Evolutionary conservation across 768 basidiomycete genomes (phyloP).

Genomic region (Mrakia hoshinonis): DNA sequence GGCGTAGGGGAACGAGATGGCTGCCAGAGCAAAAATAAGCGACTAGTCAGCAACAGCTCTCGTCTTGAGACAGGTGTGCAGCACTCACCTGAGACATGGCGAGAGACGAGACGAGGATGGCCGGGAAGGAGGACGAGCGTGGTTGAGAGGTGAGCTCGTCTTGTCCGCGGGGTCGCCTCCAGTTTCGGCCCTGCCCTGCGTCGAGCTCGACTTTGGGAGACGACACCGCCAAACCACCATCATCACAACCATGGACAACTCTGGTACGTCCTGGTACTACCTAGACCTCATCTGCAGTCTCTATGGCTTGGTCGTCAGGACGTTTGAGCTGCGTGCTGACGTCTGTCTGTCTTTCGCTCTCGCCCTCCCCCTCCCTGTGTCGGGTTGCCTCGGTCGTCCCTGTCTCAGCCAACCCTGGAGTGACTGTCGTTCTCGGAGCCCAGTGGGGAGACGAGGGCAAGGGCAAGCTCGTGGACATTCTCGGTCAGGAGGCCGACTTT

Average conservation of each 20-base stretch:
- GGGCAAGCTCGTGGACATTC: constrained; percentile 86
- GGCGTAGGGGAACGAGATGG: not conserved
- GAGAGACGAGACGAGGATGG: too few relatives aligned
- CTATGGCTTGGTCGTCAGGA: not conserved
- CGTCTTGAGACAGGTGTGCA: not conserved
- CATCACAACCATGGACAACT: not conserved
- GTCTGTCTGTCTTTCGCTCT: too few relatives aligned
- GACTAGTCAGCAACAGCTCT: not conserved
- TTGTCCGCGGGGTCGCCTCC: not conserved
- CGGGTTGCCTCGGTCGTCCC: not conserved
- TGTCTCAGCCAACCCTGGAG: constrained; percentile 11
- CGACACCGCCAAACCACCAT: not conserved
- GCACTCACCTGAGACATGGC: too few relatives aligned
- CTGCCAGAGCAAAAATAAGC: not conserved
- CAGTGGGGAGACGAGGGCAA: constrained; percentile 46
- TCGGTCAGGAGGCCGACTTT: constrained; percentile 77
- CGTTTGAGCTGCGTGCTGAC: not conserved
- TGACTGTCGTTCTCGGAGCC: constrained; percentile 36
- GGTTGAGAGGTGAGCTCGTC: too few relatives aligned
- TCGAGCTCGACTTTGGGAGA: too few relatives aligned
- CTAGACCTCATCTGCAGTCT: too few relatives aligned
- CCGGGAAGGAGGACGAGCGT: too few relatives aligned
- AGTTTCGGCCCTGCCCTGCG: not conserved
- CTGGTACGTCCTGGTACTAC: not conserved
- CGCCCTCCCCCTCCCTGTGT: not conserved